Base-by-base conservation (phyloP, 805 yeast genomes). In the Lachancea mirantina region DNA sequence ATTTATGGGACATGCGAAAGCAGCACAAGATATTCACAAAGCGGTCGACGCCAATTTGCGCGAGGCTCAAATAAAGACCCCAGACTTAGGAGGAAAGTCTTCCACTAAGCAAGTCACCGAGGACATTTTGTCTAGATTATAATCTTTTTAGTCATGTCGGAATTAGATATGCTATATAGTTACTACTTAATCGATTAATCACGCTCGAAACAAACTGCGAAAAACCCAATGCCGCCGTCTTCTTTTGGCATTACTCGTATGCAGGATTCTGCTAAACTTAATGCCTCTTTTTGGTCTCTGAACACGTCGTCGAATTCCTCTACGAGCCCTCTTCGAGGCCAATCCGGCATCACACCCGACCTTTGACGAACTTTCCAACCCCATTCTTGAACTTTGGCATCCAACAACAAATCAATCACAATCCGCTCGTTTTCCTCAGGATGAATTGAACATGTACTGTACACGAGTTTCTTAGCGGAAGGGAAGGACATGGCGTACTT, bases 151-250 rank as follows among this genome's bases (percentile, higher is more conserved):
- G 17, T 14, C 9, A 8, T 24, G n/a, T n/a, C 18, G 5, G n/a
- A 4, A 11, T 26, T 5, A 7, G 17, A 26, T 15, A 7, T 30
- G 23, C 21, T 19, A 8, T 26, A 23, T 18, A 10, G 13, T 18
- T 19, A 26, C 19, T 5, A 8, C 14, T 10, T 10, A 11, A 26
- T 16, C 8, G 6, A 20, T 29, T 26, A 38, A 23, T 38, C 41
- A 26, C 41, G 41, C 42, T 83, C 82, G 54, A 92, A 89, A 36
- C 92, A 78, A 1, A 88, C 97, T 0, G 96, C 97, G 59, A 92
- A 92, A 54, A 92, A 92, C 0, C 99, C 99, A 47, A 92, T 92
- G n/a, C 98, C 98, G 19, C 97, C 98, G 55, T 92, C 98, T 26
- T 72, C 80, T 40, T 75, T 78, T 1, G 96, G 95, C 26, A 77